Evolutionary conservation across 2,329 filamentous ascomycete species (phyloP).

Genomic region (Phaeosphaeriaceae sp.): DNA sequence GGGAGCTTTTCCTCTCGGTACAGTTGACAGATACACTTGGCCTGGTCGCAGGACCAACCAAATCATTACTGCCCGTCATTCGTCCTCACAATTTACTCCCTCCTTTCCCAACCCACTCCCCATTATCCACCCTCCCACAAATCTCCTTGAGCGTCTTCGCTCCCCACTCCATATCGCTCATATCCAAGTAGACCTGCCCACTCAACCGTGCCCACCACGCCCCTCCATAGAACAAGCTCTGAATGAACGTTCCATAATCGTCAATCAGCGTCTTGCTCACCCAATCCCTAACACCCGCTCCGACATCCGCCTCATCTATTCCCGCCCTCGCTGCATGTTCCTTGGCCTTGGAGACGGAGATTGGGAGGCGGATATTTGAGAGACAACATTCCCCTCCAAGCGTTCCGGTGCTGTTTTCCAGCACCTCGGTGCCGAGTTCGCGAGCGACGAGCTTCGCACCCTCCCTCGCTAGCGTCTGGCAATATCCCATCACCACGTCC

Average conservation of each 20-base stretch:
- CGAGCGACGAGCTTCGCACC: conserved; percentile 69
- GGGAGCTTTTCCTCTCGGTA: too few relatives aligned
- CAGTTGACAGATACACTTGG: too few relatives aligned
- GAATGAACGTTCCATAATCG: conserved; percentile 76
- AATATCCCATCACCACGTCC: conserved; percentile 70
- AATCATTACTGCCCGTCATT: background rate
- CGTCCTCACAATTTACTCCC: conserved; percentile 14
- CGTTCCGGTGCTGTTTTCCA: conserved; percentile 71
- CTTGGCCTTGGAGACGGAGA: conserved; percentile 54
- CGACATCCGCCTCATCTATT: conserved; percentile 28
- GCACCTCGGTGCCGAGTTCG: conserved; percentile 72
- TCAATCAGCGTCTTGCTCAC: conserved; percentile 53
- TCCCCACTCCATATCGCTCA: conserved; percentile 78
- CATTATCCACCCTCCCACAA: conserved; percentile 59
- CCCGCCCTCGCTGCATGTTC: conserved; percentile 22
- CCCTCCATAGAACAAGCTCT: conserved; percentile 67
- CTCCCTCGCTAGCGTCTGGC: conserved; percentile 66
- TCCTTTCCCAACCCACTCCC: conserved; percentile 44
- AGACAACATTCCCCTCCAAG: conserved; percentile 73
- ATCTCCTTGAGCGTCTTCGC: conserved; percentile 66
- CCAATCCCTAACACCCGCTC: conserved; percentile 48
- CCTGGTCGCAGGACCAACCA: too few relatives aligned
- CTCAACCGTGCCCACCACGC: conserved; percentile 77
- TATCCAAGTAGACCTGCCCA: conserved; percentile 84
- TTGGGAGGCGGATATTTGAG: conserved; percentile 76